These are phyloP conservation scores for Suillus luteus DNA, from an alignment of 768 basidiomycete genomes.

Conservation along the genomic window DNA sequence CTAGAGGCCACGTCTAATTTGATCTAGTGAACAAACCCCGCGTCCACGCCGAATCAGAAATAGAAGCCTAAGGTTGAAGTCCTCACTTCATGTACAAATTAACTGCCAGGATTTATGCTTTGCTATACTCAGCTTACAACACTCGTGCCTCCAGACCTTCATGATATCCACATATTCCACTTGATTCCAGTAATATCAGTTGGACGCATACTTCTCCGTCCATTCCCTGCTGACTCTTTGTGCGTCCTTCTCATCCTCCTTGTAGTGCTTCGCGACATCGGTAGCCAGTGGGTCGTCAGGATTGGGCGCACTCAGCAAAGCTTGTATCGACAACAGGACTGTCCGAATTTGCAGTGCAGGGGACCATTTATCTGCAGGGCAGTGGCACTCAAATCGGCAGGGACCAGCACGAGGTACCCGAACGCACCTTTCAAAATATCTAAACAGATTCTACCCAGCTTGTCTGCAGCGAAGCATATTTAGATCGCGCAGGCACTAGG, in stretches of 20 bases:
- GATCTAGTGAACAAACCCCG: constrained; percentile 2
- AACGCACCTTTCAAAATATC: constrained; percentile 92
- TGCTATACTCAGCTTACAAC: constrained; percentile 15
- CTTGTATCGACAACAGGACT: constrained; percentile 94
- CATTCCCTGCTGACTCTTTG: constrained; percentile 92
- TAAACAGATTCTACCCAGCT: constrained; percentile 96
- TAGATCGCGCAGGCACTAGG: constrained; percentile 12
- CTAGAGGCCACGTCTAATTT: constrained; percentile 5
- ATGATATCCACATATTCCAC: not conserved
- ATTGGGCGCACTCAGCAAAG: constrained; percentile 94
- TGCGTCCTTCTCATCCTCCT: constrained; percentile 94
- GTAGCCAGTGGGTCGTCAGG: constrained; percentile 95
- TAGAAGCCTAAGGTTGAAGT: constrained; percentile 1
- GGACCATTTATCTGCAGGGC: constrained; percentile 90
- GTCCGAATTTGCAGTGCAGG: constrained; percentile 98
- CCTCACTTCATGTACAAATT: constrained; percentile 15
- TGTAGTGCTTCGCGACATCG: constrained; percentile 97
- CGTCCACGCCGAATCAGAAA: constrained; percentile 3
- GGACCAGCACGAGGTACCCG: not conserved
- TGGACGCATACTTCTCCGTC: constrained; percentile 84
- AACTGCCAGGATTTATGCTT: constrained; percentile 4
- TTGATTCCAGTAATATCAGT: constrained; percentile 19
- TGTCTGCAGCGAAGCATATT: constrained; percentile 56
- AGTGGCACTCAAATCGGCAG: not conserved
- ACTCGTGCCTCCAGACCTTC: constrained; percentile 1